Evolutionary conservation across 805 yeast genomes (phyloP), one percentile per base, ranked within the genome.

Genomic region (Saturnispora mendoncae): DNA sequence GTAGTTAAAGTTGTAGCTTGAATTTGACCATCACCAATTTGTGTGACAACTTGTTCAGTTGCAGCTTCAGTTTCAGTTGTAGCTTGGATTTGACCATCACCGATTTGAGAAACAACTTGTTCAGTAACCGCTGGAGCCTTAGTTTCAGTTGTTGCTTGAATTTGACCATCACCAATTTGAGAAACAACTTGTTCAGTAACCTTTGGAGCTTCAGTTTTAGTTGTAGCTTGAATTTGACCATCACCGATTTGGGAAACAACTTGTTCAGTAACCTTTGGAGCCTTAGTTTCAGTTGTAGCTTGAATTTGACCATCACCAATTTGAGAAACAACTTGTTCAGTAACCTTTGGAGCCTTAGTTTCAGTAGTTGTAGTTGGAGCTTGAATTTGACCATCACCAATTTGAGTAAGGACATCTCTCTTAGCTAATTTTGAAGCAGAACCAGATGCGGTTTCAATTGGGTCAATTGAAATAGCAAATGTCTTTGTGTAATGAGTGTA

Each of bases 381-480:
- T 59, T 75, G 80, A 55, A 75, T 64, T 62, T 76, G 80, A 54
- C 81, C 81, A 51, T 76, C 83, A 51, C 70, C 69, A 44, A 76
- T 75, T 52, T 40, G 63, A 38, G 50, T 57, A 28, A 62, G 53
- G 30, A 63, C 49, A 27, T 44, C 43, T 57, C 58, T 58, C 48
- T 55, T 55, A 43, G 49, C 32, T 8, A 39, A 7, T 21, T 35
- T 15, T n/a, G 50, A 33, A n/a, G 48, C 24, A 10, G 50, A 37
- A n/a, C 44, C 26, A 31, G 44, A 19, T 9, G 37, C 19, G 29
- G 48, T 61, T 41, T 69, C 41, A 36, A 74, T 54, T 46, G 84
- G 74, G 49, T 69, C 67, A 50, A 82, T 76, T 46, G 82, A 81
- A 52, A 83, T 81, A 66, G 88, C 94, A 56, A 83, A 83, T 38